These are phyloP conservation scores for Phytophthora pinifolia DNA, from an alignment of 352 stramenopile species.

Conservation along the genomic window DNA sequence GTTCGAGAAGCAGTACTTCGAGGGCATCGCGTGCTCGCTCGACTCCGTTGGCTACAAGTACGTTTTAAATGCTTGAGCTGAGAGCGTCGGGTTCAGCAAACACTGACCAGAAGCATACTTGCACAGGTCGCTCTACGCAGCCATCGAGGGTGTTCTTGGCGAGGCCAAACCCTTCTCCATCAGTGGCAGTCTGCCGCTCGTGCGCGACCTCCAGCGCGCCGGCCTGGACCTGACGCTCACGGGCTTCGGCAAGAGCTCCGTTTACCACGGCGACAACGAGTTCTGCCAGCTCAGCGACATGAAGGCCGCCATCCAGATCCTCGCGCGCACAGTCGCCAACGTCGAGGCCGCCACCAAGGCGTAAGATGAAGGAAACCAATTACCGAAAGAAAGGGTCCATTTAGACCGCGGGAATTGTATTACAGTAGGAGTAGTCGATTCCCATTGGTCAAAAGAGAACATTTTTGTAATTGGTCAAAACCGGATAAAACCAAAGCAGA, in stretches of 20 bases:
- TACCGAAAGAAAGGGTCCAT: no score
- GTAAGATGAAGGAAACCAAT: neutral
- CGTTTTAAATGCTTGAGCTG: neutral
- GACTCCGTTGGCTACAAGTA: conserved; percentile 83
- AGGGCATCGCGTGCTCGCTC: conserved; percentile 91
- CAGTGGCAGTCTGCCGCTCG: conserved; percentile 71
- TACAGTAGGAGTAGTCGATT: no score
- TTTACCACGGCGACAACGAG: conserved; percentile 93
- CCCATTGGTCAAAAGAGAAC: no score
- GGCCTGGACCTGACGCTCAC: conserved; percentile 73
- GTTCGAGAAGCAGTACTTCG: conserved; percentile 72
- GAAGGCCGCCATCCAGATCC: conserved; percentile 84
- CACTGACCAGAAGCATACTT: neutral
- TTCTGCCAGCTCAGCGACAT: conserved; percentile 87
- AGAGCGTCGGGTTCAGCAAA: neutral
- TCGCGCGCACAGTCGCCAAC: conserved; percentile 77
- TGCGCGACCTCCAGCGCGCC: conserved; percentile 67
- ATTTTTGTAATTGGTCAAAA: conserved; percentile 6
- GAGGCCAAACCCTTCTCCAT: conserved; percentile 89
- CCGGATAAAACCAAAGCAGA: no score
- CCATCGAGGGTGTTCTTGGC: conserved; percentile 76
- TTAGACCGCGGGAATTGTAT: no score
- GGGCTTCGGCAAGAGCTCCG: conserved; percentile 70
- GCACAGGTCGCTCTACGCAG: conserved; percentile 56
- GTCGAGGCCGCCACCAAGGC: conserved; percentile 37